Percentiles rank a stretch among this genome's conserved stretches.
These are phyloP conservation scores for Ophiostoma piceae DNA, from an alignment of 2,329 filamentous ascomycete species.

Conservation along the genomic window DNA sequence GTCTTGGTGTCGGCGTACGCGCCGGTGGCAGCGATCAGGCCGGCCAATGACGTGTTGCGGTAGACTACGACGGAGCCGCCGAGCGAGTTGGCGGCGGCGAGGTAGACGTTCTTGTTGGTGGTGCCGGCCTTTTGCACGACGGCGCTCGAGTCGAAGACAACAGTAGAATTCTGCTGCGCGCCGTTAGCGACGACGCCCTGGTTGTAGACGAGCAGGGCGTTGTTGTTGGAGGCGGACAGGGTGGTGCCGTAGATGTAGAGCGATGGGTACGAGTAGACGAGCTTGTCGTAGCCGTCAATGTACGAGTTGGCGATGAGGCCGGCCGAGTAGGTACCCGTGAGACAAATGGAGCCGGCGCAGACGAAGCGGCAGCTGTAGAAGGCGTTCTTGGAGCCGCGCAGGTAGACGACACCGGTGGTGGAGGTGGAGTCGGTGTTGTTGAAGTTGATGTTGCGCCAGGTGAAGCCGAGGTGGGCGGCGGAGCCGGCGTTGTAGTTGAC, in stretches of 20 bases:
- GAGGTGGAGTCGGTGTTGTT: conserved; percentile 32
- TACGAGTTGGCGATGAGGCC: conserved; percentile 42
- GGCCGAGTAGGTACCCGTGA: conserved; percentile 33
- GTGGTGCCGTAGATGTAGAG: conserved; percentile 42
- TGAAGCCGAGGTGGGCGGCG: conserved; percentile 28
- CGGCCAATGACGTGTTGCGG: conserved; percentile 37
- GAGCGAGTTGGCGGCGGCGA: conserved; percentile 39
- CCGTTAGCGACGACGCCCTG: conserved; percentile 26
- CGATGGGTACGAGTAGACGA: conserved; percentile 39
- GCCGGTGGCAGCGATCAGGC: conserved; percentile 37
- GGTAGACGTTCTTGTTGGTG: conserved; percentile 38
- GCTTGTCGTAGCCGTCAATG: conserved; percentile 41
- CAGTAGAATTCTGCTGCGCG: conserved; percentile 37
- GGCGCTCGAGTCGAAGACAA: conserved; percentile 39
- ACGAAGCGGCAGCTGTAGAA: conserved; percentile 44
- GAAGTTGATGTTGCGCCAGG: conserved; percentile 40
- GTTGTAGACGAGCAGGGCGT: conserved; percentile 37
- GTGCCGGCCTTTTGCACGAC: conserved; percentile 35
- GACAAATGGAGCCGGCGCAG: conserved; percentile 33
- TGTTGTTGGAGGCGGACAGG: conserved; percentile 37
- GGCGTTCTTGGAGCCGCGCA: conserved; percentile 38
- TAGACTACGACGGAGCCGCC: conserved; percentile 39
- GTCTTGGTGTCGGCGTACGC: conserved; percentile 33
- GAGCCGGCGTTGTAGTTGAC: neutral
- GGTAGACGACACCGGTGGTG: conserved; percentile 32